Base-by-base conservation (phyloP, 2,329 filamentous ascomycete genomes). In the Dothideomycetes sp. region DNA sequence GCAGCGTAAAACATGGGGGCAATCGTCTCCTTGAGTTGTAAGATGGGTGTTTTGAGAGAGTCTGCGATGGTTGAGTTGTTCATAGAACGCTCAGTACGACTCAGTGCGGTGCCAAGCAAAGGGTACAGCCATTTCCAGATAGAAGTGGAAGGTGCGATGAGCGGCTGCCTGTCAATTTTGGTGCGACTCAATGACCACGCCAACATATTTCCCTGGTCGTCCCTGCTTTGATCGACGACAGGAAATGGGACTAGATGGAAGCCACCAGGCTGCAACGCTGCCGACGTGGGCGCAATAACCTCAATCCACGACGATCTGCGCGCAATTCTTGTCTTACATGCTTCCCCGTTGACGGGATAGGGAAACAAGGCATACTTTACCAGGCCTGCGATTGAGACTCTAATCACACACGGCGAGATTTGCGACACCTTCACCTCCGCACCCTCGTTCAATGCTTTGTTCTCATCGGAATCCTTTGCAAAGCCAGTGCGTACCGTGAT, bases 231-330 rank as follows among this genome's bases (percentile, higher is more conserved):
- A 11, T 49, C 41, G 22, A 60, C 13, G 11, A 49, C 36, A 3
- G 56, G 55, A 9, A 54, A 47, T 7, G 39, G 32, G 18, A 53
- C 46, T 4, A 57, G 41, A 13, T 49, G 49, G 15, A 18, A 55
- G 41, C 41, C 50, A 53, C 49, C 48, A 47, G 15, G 19, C 20
- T 31, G 19, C 29, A 20, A 18, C 15, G 23, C 46, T 33, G 13
- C 53, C 3, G 41, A 43, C 9, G 28, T 17, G n/a, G 51, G 48
- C 17, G 51, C 57, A 12, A 45, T 44, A 25, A 61, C 44, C 38
- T 61, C 57, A 18, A 60, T 41, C 38, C 56, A 60, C 3, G 49
- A 52, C 4, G 54, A 55, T 33, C 53, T 56, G 27, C 58, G 49
- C 6, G 56, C 57, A 27, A 61, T 48, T 16, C 51, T 47, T 7